Evolutionary conservation across 306 rosid species (phyloP).

Genomic region (Prunus salicina): DNA sequence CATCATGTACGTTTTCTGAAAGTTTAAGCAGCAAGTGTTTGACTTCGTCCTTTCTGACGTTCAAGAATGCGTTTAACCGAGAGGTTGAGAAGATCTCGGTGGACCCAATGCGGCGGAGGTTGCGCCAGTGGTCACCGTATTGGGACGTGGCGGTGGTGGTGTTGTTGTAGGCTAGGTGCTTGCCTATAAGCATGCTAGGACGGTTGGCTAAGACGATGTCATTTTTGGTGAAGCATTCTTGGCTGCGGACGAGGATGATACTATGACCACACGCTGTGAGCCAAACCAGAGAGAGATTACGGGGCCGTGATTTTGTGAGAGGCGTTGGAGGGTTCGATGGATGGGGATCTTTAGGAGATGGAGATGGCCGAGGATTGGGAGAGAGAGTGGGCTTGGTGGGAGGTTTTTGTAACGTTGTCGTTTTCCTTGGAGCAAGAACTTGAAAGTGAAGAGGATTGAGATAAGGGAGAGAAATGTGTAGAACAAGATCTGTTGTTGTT

Average conservation of each 20-base stretch:
- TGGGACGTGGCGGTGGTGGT: slow-evolving; percentile 29
- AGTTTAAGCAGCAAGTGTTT: slow-evolving; percentile 33
- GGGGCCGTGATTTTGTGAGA: slow-evolving; percentile 46
- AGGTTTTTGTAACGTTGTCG: slow-evolving; percentile 21
- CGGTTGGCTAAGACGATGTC: slow-evolving; percentile 61
- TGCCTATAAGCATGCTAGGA: slow-evolving; percentile 12
- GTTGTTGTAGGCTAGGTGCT: slow-evolving; percentile 44
- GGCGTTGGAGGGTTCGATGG: slow-evolving; percentile 27
- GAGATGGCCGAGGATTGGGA: slow-evolving; percentile 64
- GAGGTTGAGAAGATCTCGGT: slow-evolving; percentile 51
- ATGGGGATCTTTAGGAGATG: slow-evolving; percentile 41
- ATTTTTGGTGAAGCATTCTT: slow-evolving; percentile 73
- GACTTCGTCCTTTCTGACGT: slow-evolving; percentile 43
- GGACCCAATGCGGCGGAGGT: slow-evolving; percentile 63
- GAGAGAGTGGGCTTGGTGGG: slow-evolving; percentile 50
- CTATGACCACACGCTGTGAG: slow-evolving; percentile 31
- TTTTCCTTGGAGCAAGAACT: slow-evolving; percentile 17
- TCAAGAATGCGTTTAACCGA: slow-evolving; percentile 26
- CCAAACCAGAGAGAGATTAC: slow-evolving; percentile 29
- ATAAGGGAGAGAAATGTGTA: slow-evolving; percentile 5
- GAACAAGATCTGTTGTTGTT: neutral
- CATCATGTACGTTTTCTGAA: neutral
- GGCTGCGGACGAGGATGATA: slow-evolving; percentile 46
- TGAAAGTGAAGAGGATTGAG: slow-evolving; percentile 15
- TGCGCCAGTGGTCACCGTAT: slow-evolving; percentile 82